Evolutionary conservation across 495 filamentous ascomycete genomes (phyloP), one percentile per base, ranked within the genome.

Genomic region (Lindgomyces ingoldianus): DNA sequence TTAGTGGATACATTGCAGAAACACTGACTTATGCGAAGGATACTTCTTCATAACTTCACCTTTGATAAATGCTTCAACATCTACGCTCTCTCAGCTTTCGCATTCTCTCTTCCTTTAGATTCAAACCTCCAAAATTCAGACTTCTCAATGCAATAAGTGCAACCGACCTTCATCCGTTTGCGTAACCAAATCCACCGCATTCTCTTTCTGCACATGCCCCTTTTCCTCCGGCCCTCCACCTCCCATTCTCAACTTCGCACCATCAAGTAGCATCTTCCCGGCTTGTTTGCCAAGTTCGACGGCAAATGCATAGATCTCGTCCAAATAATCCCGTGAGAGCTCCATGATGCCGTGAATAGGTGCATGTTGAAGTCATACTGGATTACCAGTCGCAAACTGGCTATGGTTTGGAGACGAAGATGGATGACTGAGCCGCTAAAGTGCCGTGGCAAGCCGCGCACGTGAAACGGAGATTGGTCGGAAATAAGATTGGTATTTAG

Each of bases 121-220:
- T 52, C 6, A 39, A 6, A 39, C 33, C 6, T 39, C 33, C 14
- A 6, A 39, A 39, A 39, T 6, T 39, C 33, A 6, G 14, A 6
- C 33, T 14, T 6, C 6, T 39, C 33, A 39, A 6, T 6, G 14
- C 6, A 14, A 39, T 39, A 6, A 19, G 18, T 18, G 22, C 49
- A 50, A 68, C 76, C 63, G 68, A 87, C 86, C 85, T 74, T 87
- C 82, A 69, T 89, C 86, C 0, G 84, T 85, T 75, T 89, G 83
- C 26, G 87, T 89, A 30, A 90, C 87, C 52, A 89, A 83, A 70
- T 89, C 86, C 10, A 90, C 87, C 0, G 87, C 79, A 69, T 81
- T 88, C 18, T 87, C 85, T 68, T 90, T 90, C 74, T 82, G 80
- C 26, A 67, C 60, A 55, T 77, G 73, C 4, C 69, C 67, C 44